Conservation (phyloP, 495 filamentous ascomycete genomes). For the Annulohypoxylon maeteangense region DNA sequence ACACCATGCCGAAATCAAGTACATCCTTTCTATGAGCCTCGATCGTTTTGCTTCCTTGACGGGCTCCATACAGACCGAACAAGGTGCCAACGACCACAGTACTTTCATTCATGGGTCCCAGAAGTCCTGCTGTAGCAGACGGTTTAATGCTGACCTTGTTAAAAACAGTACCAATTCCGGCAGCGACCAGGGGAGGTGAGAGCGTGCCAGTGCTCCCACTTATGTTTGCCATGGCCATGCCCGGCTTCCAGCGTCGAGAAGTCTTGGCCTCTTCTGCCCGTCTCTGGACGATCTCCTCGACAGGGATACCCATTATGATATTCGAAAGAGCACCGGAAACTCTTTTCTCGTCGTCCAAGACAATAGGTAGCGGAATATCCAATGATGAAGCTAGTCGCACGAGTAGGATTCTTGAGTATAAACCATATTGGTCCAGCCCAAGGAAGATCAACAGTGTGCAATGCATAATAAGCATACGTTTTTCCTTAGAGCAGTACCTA, state of each 20-base stretch:
- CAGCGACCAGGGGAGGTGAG: constrained; percentile 82
- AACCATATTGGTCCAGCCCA: constrained; percentile 82
- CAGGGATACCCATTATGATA: constrained; percentile 74
- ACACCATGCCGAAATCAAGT: constrained; percentile 88
- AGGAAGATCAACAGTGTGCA: constrained; percentile 78
- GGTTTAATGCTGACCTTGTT: constrained; percentile 81
- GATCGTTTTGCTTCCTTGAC: constrained; percentile 87
- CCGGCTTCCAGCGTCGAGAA: constrained; percentile 80
- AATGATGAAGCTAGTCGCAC: constrained; percentile 75
- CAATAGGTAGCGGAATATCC: constrained; percentile 67
- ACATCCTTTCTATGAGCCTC: constrained; percentile 88
- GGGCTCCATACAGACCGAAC: constrained; percentile 89
- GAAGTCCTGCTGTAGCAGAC: constrained; percentile 73
- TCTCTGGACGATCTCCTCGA: constrained; percentile 72
- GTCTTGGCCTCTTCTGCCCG: constrained; percentile 73
- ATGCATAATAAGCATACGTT: constrained; percentile 60
- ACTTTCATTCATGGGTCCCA: constrained; percentile 82
- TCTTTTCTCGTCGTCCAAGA: constrained; percentile 77
- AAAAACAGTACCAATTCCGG: constrained; percentile 83
- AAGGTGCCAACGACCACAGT: constrained; percentile 80
- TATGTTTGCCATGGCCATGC: constrained; percentile 74
- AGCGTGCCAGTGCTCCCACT: constrained; percentile 81
- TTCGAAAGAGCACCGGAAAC: constrained; percentile 79
- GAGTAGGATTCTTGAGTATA: constrained; percentile 79
- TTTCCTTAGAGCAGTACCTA: constrained; percentile 53